Evolutionary conservation across 331 rosid species (phyloP), one percentile per base, ranked within the genome.

Genomic region (Pyracantha coccinea): DNA sequence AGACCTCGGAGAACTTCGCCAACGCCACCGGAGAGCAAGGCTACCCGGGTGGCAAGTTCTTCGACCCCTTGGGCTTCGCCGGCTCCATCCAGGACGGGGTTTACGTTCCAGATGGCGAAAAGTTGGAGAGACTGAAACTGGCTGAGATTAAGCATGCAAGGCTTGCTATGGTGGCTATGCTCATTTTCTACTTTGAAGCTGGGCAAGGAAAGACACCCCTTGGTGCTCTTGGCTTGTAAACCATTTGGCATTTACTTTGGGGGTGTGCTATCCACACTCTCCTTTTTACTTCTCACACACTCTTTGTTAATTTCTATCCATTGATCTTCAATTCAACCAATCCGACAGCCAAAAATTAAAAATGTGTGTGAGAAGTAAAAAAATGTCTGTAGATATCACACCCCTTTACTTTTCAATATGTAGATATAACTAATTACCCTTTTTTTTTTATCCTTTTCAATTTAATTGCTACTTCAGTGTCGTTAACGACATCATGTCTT

Each of bases 201-300:
- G 99, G 99, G 62, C 99, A 94, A 82, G 99, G 99, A 66, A 94
- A 94, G 86, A 94, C 99, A 2, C 99, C 99, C 28, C 95, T 94
- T 60, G 97, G 99, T 1, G 99, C 93, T 54, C 97, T 94, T 80
- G 97, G 97, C 85, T 92, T 90, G 96, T 92, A 87, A 87, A 81
- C 20, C 68, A 68, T 38, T 75, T 21, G 29, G 54, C 50, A 63
- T 21, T 63, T 41, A 41, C 47, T 41, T 41, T 41, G n/a, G n/a
- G n/a, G n/a, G n/a, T n/a, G n/a, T n/a, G n/a, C n/a, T n/a, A n/a
- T n/a, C n/a, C n/a, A n/a, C n/a, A n/a, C n/a, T n/a, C n/a, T n/a
- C n/a, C n/a, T n/a, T n/a, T n/a, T n/a, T n/a, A n/a, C n/a, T n/a
- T n/a, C n/a, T n/a, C n/a, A n/a, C n/a, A n/a, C n/a, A n/a, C n/a